Evolutionary conservation across 768 basidiomycete genomes (phyloP).

Genomic region (Tylopilus subfusipes): DNA sequence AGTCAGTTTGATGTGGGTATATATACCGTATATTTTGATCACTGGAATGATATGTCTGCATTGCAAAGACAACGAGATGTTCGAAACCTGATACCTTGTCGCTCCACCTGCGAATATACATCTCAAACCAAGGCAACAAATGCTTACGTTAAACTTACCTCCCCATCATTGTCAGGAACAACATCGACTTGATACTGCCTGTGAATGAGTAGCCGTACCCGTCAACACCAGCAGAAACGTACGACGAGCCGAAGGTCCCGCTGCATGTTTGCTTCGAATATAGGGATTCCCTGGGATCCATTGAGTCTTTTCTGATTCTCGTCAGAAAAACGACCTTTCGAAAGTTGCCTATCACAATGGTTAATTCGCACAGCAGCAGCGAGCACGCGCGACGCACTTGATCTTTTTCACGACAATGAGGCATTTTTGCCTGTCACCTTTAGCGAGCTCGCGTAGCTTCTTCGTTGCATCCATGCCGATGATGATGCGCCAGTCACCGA

Average conservation of each 20-base stretch:
- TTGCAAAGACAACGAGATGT: not conserved
- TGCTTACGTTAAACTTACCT: slow-evolving; percentile 17
- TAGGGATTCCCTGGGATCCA: slow-evolving; percentile 46
- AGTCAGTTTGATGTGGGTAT: slow-evolving; percentile 45
- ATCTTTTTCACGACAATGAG: slow-evolving; percentile 64
- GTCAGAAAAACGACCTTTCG: slow-evolving; percentile 63
- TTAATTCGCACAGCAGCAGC: not conserved
- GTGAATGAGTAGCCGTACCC: not conserved
- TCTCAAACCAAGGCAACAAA: not conserved
- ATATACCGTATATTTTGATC: slow-evolving; percentile 49
- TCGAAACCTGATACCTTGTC: slow-evolving; percentile 32
- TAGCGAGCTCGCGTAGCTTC: slow-evolving; percentile 46
- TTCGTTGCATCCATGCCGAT: slow-evolving; percentile 49
- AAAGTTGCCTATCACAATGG: slow-evolving; percentile 50
- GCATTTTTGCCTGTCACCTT: slow-evolving; percentile 45
- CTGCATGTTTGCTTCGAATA: slow-evolving; percentile 70
- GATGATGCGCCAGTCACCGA: slow-evolving; percentile 63
- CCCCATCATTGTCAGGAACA: slow-evolving; percentile 35
- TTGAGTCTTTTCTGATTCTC: slow-evolving; percentile 65
- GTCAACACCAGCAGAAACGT: slow-evolving; percentile 12
- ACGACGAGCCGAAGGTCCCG: slow-evolving; percentile 50
- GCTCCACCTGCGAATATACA: slow-evolving; percentile 32
- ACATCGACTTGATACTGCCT: slow-evolving; percentile 50
- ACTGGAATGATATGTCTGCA: slow-evolving; percentile 25
- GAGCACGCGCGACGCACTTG: slow-evolving; percentile 38